phyloP scores from a whole-genome alignment of 306 rosid genomes.

The Chamaecrista fasciculata region DNA sequence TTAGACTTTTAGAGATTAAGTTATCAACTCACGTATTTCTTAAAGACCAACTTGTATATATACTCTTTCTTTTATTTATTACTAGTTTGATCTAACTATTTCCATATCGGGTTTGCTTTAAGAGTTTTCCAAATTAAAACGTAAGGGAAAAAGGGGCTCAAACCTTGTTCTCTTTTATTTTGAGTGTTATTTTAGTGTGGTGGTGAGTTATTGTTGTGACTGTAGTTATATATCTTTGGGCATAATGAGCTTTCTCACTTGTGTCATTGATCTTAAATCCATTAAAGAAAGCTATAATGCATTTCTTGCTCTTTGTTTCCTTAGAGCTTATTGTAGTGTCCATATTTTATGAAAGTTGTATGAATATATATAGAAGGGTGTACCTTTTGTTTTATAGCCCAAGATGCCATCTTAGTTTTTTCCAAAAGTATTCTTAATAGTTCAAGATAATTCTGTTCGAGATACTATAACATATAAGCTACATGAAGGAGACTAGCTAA shows the following conservation, averaged over 20 bases:
- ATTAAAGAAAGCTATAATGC: background rate
- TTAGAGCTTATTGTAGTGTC: conserved; percentile 10
- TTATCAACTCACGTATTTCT: no score
- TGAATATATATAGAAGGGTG: conserved; percentile 33
- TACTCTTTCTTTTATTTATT: background rate
- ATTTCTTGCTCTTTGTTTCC: background rate
- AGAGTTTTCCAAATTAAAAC: background rate
- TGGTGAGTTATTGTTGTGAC: conserved; percentile 32
- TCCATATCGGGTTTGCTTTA: background rate
- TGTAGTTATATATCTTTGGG: conserved; percentile 23
- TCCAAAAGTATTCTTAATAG: no score
- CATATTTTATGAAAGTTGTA: conserved; percentile 33
- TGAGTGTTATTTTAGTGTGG: background rate
- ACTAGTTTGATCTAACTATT: background rate
- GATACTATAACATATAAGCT: no score
- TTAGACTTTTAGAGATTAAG: no score
- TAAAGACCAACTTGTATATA: no score
- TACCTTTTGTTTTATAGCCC: conserved; percentile 7
- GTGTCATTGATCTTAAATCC: conserved; percentile 32
- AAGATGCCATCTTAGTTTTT: no score
- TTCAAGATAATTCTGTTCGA: no score
- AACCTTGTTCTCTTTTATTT: conserved; percentile 1
- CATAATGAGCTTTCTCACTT: conserved; percentile 37
- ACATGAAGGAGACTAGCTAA: no score
- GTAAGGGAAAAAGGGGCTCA: background rate